These are phyloP conservation scores for Calonectria pseudoturangicola DNA, from an alignment of 2,329 filamentous ascomycete species.

Conservation along the genomic window DNA sequence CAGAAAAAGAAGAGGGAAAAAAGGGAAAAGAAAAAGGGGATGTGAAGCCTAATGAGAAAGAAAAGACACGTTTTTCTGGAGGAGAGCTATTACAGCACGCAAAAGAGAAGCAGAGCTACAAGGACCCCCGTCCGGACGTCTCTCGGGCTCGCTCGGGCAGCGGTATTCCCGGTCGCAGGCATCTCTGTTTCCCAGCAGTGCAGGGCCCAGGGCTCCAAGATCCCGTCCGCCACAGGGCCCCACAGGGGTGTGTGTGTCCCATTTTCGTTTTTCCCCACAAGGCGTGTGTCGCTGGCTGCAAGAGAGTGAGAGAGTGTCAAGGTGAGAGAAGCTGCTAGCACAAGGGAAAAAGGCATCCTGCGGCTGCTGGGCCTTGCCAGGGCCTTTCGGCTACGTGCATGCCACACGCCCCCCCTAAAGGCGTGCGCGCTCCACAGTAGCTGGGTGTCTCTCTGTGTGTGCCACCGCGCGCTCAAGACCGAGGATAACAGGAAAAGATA, in stretches of 20 bases:
- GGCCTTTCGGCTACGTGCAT: neutral
- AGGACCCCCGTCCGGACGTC: conserved; percentile 51
- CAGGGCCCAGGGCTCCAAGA: conserved; percentile 33
- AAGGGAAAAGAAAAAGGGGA: neutral
- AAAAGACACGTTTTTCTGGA: neutral
- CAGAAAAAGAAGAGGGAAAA: neutral
- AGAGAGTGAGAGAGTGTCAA: neutral
- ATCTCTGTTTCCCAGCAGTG: conserved; percentile 3
- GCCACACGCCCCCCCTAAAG: neutral
- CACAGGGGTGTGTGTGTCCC: conserved; percentile 11
- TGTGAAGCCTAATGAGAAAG: neutral
- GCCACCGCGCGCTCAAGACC: conserved; percentile 29
- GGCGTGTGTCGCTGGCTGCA: conserved; percentile 21
- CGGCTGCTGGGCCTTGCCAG: neutral
- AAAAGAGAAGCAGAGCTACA: neutral
- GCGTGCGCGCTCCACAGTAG: conserved; percentile 29
- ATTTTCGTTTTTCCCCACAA: conserved; percentile 33
- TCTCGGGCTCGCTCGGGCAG: conserved; percentile 48
- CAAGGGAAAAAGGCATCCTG: conserved; percentile 23
- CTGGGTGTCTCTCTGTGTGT: conserved; percentile 23
- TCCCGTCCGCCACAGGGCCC: conserved; percentile 21
- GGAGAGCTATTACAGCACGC: neutral
- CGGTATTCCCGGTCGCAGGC: conserved; percentile 32
- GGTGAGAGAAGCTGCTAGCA: conserved; percentile 4
- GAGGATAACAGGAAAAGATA: conserved; percentile 44